These are phyloP conservation scores for Gossypium bickii DNA, from an alignment of 345 rosid genomes.

Conservation along the genomic window DNA sequence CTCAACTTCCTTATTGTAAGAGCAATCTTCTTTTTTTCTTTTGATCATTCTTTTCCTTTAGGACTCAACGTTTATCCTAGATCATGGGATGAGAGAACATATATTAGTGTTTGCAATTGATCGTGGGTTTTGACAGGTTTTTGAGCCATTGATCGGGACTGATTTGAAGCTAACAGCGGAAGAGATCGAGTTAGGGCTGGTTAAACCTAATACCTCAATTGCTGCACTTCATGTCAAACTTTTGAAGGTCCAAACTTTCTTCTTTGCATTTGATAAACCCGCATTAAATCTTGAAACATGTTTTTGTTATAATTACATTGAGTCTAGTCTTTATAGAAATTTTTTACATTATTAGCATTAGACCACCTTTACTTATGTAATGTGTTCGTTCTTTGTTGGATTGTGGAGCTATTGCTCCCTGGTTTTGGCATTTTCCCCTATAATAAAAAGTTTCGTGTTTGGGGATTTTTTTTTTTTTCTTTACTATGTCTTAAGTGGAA, in stretches of 20 bases:
- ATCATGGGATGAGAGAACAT: background rate
- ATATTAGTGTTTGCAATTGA: background rate
- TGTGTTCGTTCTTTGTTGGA: background rate
- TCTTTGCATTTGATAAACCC: background rate
- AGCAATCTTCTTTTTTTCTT: background rate
- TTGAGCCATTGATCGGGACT: slow-evolving; percentile 50
- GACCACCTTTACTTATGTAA: background rate
- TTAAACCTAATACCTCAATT: slow-evolving; percentile 40
- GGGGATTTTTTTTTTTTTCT: slow-evolving; percentile 1
- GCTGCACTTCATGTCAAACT: slow-evolving; percentile 68
- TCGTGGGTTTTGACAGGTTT: slow-evolving; percentile 45
- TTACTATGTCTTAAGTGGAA: background rate
- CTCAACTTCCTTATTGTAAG: slow-evolving; percentile 70
- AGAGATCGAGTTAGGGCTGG: slow-evolving; percentile 65
- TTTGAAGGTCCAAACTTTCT: slow-evolving; percentile 47
- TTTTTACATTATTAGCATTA: background rate
- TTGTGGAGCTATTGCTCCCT: background rate
- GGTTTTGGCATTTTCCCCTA: background rate
- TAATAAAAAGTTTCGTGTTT: background rate
- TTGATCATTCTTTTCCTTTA: background rate
- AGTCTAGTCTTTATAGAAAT: background rate
- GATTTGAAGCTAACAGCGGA: slow-evolving; percentile 65
- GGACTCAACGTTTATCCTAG: background rate
- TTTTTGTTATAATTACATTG: background rate
- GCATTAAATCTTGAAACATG: background rate